Evolutionary conservation across 2,329 filamentous ascomycete species (phyloP).

Genomic region (Pyrenophora teres): DNA sequence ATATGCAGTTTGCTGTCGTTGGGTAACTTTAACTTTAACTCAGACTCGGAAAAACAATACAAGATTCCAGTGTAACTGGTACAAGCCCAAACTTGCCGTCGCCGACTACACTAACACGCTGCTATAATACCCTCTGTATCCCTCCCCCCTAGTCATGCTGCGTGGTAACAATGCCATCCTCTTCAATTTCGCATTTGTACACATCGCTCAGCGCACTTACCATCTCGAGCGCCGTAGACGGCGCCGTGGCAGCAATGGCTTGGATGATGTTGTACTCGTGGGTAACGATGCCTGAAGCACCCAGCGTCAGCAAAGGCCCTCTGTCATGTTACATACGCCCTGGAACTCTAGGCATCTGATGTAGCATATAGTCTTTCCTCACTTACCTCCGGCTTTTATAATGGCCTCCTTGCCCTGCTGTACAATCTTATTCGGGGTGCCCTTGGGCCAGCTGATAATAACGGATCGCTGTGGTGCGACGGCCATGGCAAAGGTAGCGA

Average conservation of each 20-base stretch:
- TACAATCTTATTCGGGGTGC: constrained; percentile 70
- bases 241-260: constrained; percentile 77
- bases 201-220: constrained; percentile 66
- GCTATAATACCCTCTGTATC: not conserved
- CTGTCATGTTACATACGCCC: not conserved
- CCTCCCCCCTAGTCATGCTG: constrained; percentile 23
- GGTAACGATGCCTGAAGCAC: constrained; percentile 57
- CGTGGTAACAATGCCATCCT: constrained; percentile 69
- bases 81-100: too few relatives aligned
- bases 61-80: too few relatives aligned
- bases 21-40: too few relatives aligned
- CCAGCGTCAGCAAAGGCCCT: constrained; percentile 45
- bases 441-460: constrained; percentile 76
- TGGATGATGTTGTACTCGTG: constrained; percentile 72
- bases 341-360: not conserved
- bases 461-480: constrained; percentile 67
- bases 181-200: constrained; percentile 72
- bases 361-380: not conserved
- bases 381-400: constrained; percentile 66
- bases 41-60: too few relatives aligned
- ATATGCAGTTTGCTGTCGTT: too few relatives aligned
- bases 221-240: constrained; percentile 69
- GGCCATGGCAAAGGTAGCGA: constrained; percentile 66
- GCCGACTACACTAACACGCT: not conserved
- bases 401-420: constrained; percentile 74